phyloP scores from a whole-genome alignment of 306 rosid species.

The Hylodesmum podocarpum region DNA sequence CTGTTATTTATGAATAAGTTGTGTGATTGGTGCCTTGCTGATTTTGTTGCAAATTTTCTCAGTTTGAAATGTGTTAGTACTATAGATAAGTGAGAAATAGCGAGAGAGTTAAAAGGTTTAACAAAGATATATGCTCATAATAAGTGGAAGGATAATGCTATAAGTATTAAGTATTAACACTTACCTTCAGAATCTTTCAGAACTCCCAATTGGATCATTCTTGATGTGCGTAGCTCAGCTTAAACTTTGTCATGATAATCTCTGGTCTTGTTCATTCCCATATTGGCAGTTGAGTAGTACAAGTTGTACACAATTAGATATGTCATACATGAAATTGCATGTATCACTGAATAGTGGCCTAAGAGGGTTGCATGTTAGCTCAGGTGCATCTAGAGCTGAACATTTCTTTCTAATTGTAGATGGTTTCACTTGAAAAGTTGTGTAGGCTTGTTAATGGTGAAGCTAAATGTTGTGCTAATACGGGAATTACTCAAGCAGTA shows the following conservation, averaged over 20 bases:
- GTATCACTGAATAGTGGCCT: background rate
- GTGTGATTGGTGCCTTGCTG: slow-evolving; percentile 7
- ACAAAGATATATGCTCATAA: background rate
- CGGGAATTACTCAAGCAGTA: background rate
- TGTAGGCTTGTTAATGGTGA: background rate
- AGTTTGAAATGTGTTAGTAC: background rate
- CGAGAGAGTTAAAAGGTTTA: background rate
- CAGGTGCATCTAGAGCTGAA: background rate
- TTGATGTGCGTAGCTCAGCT: background rate
- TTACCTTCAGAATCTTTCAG: background rate
- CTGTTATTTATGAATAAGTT: background rate
- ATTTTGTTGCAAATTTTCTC: slow-evolving; percentile 8
- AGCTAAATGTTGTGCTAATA: background rate
- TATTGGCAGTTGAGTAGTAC: background rate
- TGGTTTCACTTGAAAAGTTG: background rate
- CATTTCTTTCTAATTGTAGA: background rate
- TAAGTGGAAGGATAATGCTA: background rate
- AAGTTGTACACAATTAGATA: slow-evolving; percentile 12
- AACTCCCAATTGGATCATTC: background rate
- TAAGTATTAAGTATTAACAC: no score
- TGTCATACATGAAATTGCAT: background rate
- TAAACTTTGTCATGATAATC: background rate
- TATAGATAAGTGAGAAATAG: background rate
- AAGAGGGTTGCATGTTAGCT: slow-evolving; percentile 6
- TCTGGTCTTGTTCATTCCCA: background rate